These are phyloP conservation scores for Olyra latifolia DNA, from an alignment of 176 grass and related monocot species.

Conservation along the genomic window DNA sequence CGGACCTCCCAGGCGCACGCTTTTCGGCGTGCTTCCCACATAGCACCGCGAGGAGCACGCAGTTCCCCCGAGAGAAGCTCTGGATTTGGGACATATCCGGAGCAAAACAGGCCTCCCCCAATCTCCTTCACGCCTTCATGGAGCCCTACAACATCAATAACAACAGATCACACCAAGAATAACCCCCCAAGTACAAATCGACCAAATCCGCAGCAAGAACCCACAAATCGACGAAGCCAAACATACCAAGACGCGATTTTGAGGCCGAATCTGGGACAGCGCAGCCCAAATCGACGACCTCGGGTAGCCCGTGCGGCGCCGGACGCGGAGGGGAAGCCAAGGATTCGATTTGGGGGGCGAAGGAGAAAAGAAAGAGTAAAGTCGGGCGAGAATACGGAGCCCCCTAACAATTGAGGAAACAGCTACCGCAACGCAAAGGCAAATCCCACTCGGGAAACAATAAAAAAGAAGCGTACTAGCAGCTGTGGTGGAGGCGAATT, in stretches of 20 bases:
- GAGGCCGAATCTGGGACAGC: slow-evolving; percentile 20
- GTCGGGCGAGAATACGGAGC: slow-evolving; percentile 44
- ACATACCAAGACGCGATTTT: slow-evolving; percentile 40
- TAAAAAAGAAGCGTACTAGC: slow-evolving; percentile 42
- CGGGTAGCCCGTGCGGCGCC: neutral
- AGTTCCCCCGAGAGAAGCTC: slow-evolving; percentile 64
- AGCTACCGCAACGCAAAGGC: slow-evolving; percentile 49
- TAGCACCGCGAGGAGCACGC: slow-evolving; percentile 82
- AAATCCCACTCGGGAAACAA: slow-evolving; percentile 56
- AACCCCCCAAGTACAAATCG: slow-evolving; percentile 21
- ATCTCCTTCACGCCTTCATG: slow-evolving; percentile 34
- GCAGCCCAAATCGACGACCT: slow-evolving; percentile 18
- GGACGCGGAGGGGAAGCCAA: neutral
- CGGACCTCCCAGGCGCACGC: slow-evolving; percentile 3
- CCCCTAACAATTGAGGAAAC: slow-evolving; percentile 53
- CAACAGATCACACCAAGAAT: slow-evolving; percentile 28
- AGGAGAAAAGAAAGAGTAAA: slow-evolving; percentile 44
- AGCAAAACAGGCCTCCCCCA: neutral
- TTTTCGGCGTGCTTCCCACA: slow-evolving; percentile 68
- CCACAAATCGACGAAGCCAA: slow-evolving; percentile 17
- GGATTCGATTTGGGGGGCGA: slow-evolving; percentile 29
- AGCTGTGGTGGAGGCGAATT: slow-evolving; percentile 41
- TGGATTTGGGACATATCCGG: slow-evolving; percentile 79
- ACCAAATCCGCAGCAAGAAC: slow-evolving; percentile 26
- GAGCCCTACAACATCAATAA: slow-evolving; percentile 29